A percentile compares a stretch with the other conserved stretches of the same genome.
Evolutionary conservation across 495 filamentous ascomycete species (phyloP).

Genomic region (Clavariopsis aquatica): DNA sequence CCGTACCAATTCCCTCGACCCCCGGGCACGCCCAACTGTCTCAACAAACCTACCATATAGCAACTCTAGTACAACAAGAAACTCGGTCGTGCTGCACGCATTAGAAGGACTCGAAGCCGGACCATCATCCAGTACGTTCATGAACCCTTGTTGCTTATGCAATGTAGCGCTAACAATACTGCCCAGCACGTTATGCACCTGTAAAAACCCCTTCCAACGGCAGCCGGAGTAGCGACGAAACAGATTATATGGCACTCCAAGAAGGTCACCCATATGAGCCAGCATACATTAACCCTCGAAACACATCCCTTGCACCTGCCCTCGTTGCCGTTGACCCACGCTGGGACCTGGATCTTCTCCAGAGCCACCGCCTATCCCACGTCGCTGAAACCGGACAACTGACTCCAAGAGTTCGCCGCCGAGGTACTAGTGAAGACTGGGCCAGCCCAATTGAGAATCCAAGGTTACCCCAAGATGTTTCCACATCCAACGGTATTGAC

Average conservation of each 20-base stretch:
- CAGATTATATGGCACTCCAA: conserved; percentile 22
- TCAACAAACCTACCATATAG: conserved; percentile 24
- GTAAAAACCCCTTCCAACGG: conserved; percentile 17
- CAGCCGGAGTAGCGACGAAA: conserved; percentile 33
- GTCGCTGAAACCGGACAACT: conserved; percentile 53
- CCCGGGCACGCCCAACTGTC: conserved; percentile 1
- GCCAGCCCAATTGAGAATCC: conserved; percentile 30
- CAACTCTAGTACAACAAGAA: conserved; percentile 27
- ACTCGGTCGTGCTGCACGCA: conserved; percentile 35
- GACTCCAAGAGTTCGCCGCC: conserved; percentile 43
- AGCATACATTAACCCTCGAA: conserved; percentile 29
- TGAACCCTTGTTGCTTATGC: background rate
- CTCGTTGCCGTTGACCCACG: conserved; percentile 21
- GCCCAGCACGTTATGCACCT: conserved; percentile 12
- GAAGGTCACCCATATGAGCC: conserved; percentile 30
- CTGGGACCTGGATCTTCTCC: conserved; percentile 45
- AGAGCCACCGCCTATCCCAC: conserved; percentile 49
- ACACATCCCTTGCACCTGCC: conserved; percentile 2
- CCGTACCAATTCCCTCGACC: background rate
- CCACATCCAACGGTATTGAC: conserved; percentile 33
- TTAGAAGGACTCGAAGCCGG: conserved; percentile 36
- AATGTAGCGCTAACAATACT: conserved; percentile 6
- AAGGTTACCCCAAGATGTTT: conserved; percentile 25
- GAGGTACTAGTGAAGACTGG: conserved; percentile 36
- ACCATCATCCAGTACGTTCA: conserved; percentile 22